Evolutionary conservation across 768 basidiomycete genomes (phyloP).

Genomic region (Termitomyces sp.): DNA sequence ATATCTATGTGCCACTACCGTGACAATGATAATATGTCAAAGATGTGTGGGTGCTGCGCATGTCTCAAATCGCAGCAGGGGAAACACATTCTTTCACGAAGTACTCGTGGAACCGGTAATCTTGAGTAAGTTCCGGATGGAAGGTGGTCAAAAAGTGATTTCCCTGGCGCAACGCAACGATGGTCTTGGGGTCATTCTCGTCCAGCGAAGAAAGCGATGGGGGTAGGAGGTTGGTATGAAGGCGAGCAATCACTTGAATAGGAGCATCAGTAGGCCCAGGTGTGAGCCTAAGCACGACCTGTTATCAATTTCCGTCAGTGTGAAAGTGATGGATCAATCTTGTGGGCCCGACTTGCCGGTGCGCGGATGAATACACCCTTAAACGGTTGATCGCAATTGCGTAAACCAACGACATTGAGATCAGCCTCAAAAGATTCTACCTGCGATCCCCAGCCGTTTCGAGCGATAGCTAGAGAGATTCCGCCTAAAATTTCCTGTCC

Average conservation of each 20-base stretch:
- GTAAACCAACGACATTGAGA: constrained; percentile 58
- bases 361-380: constrained; percentile 92
- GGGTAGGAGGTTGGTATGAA: constrained; percentile 22
- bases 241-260: constrained; percentile 59
- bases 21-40: background rate
- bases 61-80: constrained; percentile 10
- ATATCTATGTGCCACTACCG: background rate
- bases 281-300: constrained; percentile 61
- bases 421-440: constrained; percentile 88
- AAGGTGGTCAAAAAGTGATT: constrained; percentile 83
- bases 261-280: constrained; percentile 44
- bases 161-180: constrained; percentile 86
- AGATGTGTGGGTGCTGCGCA: background rate
- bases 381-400: constrained; percentile 56
- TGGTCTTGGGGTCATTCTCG: constrained; percentile 50
- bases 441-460: constrained; percentile 95
- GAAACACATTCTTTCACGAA: constrained; percentile 76
- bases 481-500: constrained; percentile 85
- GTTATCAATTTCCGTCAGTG: constrained; percentile 1
- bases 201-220: constrained; percentile 34
- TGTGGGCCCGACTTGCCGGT: constrained; percentile 46
- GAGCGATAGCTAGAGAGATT: constrained; percentile 70
- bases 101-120: constrained; percentile 87
- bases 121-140: constrained; percentile 89
- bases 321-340: background rate